Conservation (phyloP, 139 green algal species). For the Chlorella sorokiniana region DNA sequence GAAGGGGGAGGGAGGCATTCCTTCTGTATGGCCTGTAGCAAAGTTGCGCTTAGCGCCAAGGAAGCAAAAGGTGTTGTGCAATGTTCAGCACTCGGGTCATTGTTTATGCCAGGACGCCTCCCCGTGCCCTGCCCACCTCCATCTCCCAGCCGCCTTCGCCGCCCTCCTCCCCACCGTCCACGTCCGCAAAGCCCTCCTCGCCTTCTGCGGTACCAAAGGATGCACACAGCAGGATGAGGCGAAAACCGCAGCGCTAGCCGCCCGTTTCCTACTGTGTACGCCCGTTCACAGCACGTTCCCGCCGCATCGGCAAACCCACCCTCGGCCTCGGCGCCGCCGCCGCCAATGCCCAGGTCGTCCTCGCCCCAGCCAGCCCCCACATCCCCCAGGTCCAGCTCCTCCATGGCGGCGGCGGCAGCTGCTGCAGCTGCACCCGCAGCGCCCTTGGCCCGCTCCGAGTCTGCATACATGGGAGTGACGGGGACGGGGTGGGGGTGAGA, state of each 20-base stretch:
- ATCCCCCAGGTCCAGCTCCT: slow-evolving; percentile 68
- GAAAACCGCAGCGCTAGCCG: too few relatives aligned
- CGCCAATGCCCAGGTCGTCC: slow-evolving; percentile 71
- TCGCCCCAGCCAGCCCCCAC: slow-evolving; percentile 83
- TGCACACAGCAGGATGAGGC: slow-evolving; percentile 12
- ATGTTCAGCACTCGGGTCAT: too few relatives aligned
- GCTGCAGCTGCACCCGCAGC: slow-evolving; percentile 33
- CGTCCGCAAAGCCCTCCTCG: slow-evolving; percentile 51
- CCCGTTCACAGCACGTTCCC: too few relatives aligned
- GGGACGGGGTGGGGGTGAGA: background rate
- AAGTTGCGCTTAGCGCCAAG: background rate
- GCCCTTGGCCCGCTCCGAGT: slow-evolving; percentile 42
- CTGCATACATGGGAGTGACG: background rate
- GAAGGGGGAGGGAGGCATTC: background rate
- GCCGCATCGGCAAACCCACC: background rate
- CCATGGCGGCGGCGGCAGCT: slow-evolving; percentile 48
- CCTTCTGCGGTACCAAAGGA: too few relatives aligned
- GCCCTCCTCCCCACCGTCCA: slow-evolving; percentile 53
- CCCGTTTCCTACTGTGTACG: too few relatives aligned
- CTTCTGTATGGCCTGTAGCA: background rate
- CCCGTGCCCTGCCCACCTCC: slow-evolving; percentile 80
- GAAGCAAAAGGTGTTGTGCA: too few relatives aligned
- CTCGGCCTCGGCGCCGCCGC: slow-evolving; percentile 41
- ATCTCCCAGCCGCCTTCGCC: slow-evolving; percentile 94
- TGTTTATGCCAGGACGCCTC: too few relatives aligned